phyloP scores from a whole-genome alignment of 2,329 filamentous ascomycete species.

The Exophiala alcalophila region DNA sequence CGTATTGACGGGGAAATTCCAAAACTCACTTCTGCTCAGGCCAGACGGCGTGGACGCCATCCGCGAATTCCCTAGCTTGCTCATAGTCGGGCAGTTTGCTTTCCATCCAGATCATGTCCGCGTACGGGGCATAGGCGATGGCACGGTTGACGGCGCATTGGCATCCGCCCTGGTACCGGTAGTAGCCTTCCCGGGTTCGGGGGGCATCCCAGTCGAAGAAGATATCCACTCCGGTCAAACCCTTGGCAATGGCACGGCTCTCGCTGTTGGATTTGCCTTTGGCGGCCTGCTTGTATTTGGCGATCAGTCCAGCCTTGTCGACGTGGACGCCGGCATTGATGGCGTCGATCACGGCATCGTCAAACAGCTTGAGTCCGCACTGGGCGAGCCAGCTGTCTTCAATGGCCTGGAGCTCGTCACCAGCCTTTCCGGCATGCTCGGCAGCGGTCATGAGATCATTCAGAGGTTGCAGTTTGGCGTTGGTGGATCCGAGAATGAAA shows the following conservation, averaged over 20 bases:
- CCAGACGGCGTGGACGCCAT: constrained; percentile 89
- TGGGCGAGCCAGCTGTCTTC: constrained; percentile 83
- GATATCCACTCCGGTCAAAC: constrained; percentile 73
- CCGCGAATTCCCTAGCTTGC: constrained; percentile 89
- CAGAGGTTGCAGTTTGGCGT: constrained; percentile 76
- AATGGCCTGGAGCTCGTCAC: constrained; percentile 78
- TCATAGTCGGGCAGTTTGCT: constrained; percentile 88
- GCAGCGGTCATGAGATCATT: constrained; percentile 88
- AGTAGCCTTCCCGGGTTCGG: constrained; percentile 90
- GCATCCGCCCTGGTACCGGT: constrained; percentile 86
- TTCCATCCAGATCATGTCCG: constrained; percentile 99
- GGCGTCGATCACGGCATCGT: constrained; percentile 79
- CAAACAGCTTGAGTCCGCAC: constrained; percentile 81
- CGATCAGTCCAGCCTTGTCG: constrained; percentile 66
- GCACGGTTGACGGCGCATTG: constrained; percentile 88
- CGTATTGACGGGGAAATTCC: not conserved
- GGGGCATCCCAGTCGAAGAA: constrained; percentile 96
- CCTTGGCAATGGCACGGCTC: constrained; percentile 73
- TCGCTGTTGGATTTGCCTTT: constrained; percentile 86
- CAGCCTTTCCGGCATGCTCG: constrained; percentile 76
- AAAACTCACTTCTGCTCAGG: constrained; percentile 85
- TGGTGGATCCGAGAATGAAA: constrained; percentile 89
- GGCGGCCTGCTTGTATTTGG: constrained; percentile 63
- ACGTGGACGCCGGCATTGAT: constrained; percentile 67
- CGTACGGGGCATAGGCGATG: constrained; percentile 86